phyloP scores from a whole-genome alignment of 768 basidiomycete genomes.

The Russula compacta region DNA sequence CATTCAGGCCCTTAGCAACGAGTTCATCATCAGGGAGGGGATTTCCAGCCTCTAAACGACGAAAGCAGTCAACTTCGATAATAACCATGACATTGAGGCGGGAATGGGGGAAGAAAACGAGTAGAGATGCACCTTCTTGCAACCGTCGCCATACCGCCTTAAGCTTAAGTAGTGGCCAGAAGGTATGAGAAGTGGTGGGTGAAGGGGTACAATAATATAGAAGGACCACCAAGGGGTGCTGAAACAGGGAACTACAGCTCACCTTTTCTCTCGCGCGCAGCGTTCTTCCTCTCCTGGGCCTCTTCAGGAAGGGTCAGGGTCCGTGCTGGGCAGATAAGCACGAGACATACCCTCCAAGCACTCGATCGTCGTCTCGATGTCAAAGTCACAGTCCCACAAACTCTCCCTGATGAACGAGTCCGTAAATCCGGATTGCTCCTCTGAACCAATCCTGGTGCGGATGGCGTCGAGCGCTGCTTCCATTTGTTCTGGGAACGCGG shows the following conservation, averaged over 20 bases:
- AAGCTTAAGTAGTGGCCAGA: conserved; percentile 18
- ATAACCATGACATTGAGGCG: conserved; percentile 13
- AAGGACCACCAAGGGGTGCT: conserved; percentile 22
- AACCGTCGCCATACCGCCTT: conserved; percentile 14
- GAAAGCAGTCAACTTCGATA: conserved; percentile 21
- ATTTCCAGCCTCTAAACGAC: conserved; percentile 22
- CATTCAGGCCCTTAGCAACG: conserved; percentile 11
- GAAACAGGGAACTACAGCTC: conserved; percentile 38
- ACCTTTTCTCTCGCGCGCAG: conserved; percentile 78
- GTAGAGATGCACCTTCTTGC: conserved; percentile 23
- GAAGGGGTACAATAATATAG: conserved; percentile 25
- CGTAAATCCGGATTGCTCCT: conserved; percentile 54
- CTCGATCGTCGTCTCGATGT: conserved; percentile 64
- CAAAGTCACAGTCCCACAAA: conserved; percentile 85
- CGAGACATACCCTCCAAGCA: conserved; percentile 60
- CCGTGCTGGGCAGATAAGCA: background rate
- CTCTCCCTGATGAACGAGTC: conserved; percentile 69
- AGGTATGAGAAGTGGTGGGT: conserved; percentile 24
- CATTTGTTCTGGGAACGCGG: conserved; percentile 46
- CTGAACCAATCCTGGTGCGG: conserved; percentile 55
- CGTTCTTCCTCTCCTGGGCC: conserved; percentile 53
- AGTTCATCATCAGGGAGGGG: conserved; percentile 19
- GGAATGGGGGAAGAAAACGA: conserved; percentile 7
- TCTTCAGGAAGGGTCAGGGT: conserved; percentile 35
- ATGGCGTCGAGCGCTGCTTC: conserved; percentile 62